phyloP scores from a whole-genome alignment of 2,329 filamentous ascomycete genomes.

The Apiospora aurea region DNA sequence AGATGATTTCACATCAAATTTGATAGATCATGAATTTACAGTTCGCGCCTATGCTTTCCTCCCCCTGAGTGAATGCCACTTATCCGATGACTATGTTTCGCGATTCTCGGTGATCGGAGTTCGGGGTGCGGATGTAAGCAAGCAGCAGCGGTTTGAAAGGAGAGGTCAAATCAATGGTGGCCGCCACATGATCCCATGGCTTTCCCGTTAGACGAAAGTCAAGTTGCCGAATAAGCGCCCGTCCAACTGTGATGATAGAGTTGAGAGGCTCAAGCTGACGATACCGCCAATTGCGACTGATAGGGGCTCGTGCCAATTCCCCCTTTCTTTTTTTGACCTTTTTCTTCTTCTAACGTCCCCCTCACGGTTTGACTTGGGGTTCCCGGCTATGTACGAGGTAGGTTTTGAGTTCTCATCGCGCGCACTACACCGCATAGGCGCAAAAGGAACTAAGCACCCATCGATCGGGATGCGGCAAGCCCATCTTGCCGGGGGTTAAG shows the following conservation, averaged over 20 bases:
- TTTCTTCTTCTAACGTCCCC: background rate
- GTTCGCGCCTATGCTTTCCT: background rate
- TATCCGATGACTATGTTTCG: background rate
- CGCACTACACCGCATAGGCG: background rate
- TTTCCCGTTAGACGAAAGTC: background rate
- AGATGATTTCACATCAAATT: background rate
- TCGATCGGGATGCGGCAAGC: background rate
- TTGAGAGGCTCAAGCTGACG: no score
- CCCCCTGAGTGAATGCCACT: background rate
- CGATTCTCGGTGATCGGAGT: background rate
- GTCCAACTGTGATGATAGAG: no score
- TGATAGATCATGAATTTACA: background rate
- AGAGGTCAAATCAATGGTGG: background rate
- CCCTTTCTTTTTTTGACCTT: no score
- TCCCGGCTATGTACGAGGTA: background rate
- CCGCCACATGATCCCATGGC: background rate
- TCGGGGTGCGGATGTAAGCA: background rate
- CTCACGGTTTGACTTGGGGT: background rate
- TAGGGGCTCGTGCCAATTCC: background rate
- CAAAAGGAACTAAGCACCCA: background rate
- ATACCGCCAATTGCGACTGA: no score
- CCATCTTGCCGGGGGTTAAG: background rate
- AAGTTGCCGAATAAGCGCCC: slow-evolving; percentile 1
- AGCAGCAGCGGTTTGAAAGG: background rate
- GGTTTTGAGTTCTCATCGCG: background rate